Evolutionary conservation across 2,329 filamentous ascomycete genomes (phyloP).

Genomic region (Stachybotrys elegans): DNA sequence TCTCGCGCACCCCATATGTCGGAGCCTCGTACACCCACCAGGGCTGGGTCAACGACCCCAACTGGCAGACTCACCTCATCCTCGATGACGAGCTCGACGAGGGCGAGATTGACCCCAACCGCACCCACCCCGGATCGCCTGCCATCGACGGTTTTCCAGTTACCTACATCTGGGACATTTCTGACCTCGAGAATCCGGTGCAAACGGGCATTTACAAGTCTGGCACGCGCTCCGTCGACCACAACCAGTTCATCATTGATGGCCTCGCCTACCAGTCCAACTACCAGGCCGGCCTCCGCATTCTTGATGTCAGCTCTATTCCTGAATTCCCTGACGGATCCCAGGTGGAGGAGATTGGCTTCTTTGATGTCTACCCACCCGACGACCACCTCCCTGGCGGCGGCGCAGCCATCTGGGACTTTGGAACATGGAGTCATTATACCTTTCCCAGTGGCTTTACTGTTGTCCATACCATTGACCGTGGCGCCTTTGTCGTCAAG

Average conservation of each 20-base stretch:
- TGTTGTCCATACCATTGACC: conserved; percentile 2
- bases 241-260: conserved; percentile 40
- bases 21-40: conserved; percentile 52
- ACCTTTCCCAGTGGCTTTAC: conserved; percentile 1
- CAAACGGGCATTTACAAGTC: conserved; percentile 34
- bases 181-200: conserved; percentile 28
- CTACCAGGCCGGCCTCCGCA: conserved; percentile 38
- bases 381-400: conserved; percentile 26
- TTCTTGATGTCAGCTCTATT: conserved; percentile 27
- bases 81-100: conserved; percentile 51
- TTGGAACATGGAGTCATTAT: conserved; percentile 1
- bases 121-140: too few species aligned
- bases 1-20: conserved; percentile 47
- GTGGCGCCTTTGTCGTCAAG: conserved; percentile 1
- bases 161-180: conserved; percentile 44
- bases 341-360: conserved; percentile 34
- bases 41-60: conserved; percentile 43
- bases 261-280: conserved; percentile 39
- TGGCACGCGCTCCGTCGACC: conserved; percentile 33
- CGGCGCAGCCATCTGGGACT: background rate
- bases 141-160: conserved; percentile 10
- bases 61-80: conserved; percentile 32
- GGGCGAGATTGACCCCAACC: too few species aligned
- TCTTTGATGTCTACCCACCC: conserved; percentile 42
- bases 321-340: conserved; percentile 31